Evolutionary conservation across 495 filamentous ascomycete genomes (phyloP), one percentile per base, ranked within the genome.

Genomic region (Trichocladium antarcticum): DNA sequence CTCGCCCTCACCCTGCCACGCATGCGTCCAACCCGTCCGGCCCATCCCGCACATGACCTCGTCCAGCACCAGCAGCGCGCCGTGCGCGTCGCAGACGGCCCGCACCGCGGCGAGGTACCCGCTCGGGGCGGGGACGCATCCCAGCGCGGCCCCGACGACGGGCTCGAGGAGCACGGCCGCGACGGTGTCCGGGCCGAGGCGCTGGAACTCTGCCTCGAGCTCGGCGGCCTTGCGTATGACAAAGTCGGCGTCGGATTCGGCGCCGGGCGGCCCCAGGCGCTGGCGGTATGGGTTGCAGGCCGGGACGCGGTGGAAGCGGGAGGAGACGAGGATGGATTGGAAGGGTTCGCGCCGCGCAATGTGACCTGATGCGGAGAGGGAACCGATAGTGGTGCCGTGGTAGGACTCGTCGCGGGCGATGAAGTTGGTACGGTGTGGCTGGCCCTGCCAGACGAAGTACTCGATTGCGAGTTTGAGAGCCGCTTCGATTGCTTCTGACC

Each of bases 21-120:
- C 78, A 47, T 83, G 79, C 8, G 80, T 51, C 3, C 70, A 76
- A 0, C 82, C 82, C 17, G 70, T 72, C 1, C 81, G 67, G 1
- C 81, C 81, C 73, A 82, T 82, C 0, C 82, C 84, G 58, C 80
- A 78, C 84, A 89, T 87, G 21, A 88, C 74, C 53, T 89, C 84
- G 54, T 89, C 84, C 4, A 85, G 64, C 39, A 88, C 80, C 22
- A 86, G 67, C 2, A 88, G 72, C 0, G 77, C 79, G 24, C 80
- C 83, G 55, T 85, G 69, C 49, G 75, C 75, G 24, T 77, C 64
- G 57, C 83, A 87, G 4, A 89, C 57, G 5, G 63, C 59, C 57
- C 74, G 73, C 66, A 87, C 76, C 31, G 77, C 79, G 32, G 65
- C 62, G 46, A 86, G 73, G 51, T 87, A 89, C 0, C 80, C 82